These are phyloP conservation scores for Ehretia macrophylla DNA, from an alignment of 257 asterid species.

Conservation along the genomic window DNA sequence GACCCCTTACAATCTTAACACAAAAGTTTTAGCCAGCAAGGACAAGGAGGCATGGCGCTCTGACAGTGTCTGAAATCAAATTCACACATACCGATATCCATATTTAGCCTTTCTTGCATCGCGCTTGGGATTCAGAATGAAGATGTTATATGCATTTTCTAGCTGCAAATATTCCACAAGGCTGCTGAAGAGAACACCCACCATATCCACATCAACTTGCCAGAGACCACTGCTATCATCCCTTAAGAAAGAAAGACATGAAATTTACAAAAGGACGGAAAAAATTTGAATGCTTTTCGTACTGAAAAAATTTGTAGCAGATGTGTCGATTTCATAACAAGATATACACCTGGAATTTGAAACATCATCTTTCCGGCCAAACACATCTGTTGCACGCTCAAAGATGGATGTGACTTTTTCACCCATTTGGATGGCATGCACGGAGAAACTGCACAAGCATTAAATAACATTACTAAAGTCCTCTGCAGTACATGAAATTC, in stretches of 20 bases:
- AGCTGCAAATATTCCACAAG: constrained; percentile 89
- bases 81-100: constrained; percentile 71
- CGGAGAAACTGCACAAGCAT: constrained; percentile 75
- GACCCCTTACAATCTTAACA: too few relatives aligned
- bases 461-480: constrained; percentile 16
- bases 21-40: background rate
- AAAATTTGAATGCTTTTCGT: background rate
- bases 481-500: background rate
- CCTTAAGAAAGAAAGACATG: constrained; percentile 35
- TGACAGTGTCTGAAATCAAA: too few relatives aligned
- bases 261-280: constrained; percentile 17
- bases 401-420: constrained; percentile 84
- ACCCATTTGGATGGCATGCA: constrained; percentile 94
- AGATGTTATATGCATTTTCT: constrained; percentile 83
- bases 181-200: constrained; percentile 69
- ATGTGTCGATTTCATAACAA: constrained; percentile 14
- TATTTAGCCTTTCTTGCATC: constrained; percentile 63
- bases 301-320: constrained; percentile 5
- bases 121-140: constrained; percentile 80
- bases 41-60: background rate
- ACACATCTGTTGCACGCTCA: constrained; percentile 79
- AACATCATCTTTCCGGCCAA: constrained; percentile 78
- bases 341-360: constrained; percentile 48
- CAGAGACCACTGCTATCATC: constrained; percentile 62
- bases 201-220: constrained; percentile 98